A percentile compares a stretch with the other conserved stretches of the same genome.
These are phyloP conservation scores for Paspalum vaginatum DNA, from an alignment of 176 grass and related monocot species.

Conservation along the genomic window DNA sequence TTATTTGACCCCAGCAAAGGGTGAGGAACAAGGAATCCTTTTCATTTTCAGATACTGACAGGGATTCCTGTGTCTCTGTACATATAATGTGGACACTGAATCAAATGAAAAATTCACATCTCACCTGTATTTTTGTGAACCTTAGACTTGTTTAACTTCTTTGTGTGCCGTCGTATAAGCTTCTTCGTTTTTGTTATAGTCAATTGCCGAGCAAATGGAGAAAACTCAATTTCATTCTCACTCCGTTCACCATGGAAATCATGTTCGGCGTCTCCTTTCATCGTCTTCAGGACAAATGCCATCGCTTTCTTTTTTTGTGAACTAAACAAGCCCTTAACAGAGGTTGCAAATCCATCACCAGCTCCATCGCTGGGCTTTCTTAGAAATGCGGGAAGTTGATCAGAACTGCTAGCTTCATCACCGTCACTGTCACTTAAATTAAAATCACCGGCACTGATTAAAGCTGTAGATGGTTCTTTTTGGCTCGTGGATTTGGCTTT, in stretches of 20 bases:
- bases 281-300: slow-evolving; percentile 85
- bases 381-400: slow-evolving; percentile 72
- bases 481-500: slow-evolving; percentile 80
- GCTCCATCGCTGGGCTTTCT: slow-evolving; percentile 82
- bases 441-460: slow-evolving; percentile 57
- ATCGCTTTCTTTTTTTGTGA: slow-evolving; percentile 83
- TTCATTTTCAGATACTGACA: neutral
- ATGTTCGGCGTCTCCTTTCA: slow-evolving; percentile 77
- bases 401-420: slow-evolving; percentile 61
- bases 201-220: slow-evolving; percentile 91
- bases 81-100: slow-evolving; percentile 22
- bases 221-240: slow-evolving; percentile 85
- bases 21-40: slow-evolving; percentile 13
- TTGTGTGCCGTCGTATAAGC: slow-evolving; percentile 82
- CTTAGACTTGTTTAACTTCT: slow-evolving; percentile 68
- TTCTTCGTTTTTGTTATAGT: slow-evolving; percentile 93
- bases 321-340: slow-evolving; percentile 91
- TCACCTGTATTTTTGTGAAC: slow-evolving; percentile 58
- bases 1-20: slow-evolving; percentile 12
- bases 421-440: slow-evolving; percentile 84
- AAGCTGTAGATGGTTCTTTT: slow-evolving; percentile 55
- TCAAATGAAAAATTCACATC: slow-evolving; percentile 11
- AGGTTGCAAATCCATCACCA: slow-evolving; percentile 91
- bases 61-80: neutral
- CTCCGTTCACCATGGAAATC: slow-evolving; percentile 89